phyloP scores from a whole-genome alignment of 2,329 filamentous ascomycete genomes.

The Gyromitra esculenta region DNA sequence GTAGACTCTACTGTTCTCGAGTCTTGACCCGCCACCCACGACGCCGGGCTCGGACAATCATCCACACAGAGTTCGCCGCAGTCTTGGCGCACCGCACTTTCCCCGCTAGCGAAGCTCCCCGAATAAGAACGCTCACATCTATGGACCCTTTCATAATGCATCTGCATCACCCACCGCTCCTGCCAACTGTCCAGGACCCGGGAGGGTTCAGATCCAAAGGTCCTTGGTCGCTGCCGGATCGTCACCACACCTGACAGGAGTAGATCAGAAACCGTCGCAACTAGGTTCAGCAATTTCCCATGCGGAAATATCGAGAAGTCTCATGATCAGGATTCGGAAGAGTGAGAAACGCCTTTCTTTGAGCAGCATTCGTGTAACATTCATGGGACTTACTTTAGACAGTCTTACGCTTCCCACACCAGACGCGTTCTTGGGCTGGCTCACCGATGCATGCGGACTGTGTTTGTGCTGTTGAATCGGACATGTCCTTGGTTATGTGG shows the following conservation, averaged over 20 bases:
- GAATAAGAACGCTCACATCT: conserved; percentile 6
- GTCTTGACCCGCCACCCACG: conserved; percentile 37
- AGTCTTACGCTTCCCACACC: neutral
- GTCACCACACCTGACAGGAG: neutral
- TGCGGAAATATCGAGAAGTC: conserved; percentile 35
- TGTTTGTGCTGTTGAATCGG: conserved; percentile 14
- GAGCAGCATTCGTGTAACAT: neutral
- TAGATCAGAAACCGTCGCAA: neutral
- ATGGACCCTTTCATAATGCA: neutral
- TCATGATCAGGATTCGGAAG: conserved; percentile 28
- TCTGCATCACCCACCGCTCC: conserved; percentile 12
- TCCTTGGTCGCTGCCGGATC: conserved; percentile 7
- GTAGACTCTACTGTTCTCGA: neutral
- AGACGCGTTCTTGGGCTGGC: neutral
- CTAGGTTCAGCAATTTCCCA: conserved; percentile 31
- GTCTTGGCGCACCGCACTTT: conserved; percentile 29
- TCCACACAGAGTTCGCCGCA: conserved; percentile 18
- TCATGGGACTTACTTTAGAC: neutral
- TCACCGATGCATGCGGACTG: neutral
- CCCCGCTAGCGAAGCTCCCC: conserved; percentile 15
- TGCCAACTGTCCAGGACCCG: conserved; percentile 25
- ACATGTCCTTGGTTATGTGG: neutral
- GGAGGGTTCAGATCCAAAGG: conserved; percentile 17
- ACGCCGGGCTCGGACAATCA: conserved; percentile 33
- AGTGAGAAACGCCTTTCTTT: conserved; percentile 1